Conservation (phyloP, 2,329 filamentous ascomycete genomes). For the Cladosporium sp. region DNA sequence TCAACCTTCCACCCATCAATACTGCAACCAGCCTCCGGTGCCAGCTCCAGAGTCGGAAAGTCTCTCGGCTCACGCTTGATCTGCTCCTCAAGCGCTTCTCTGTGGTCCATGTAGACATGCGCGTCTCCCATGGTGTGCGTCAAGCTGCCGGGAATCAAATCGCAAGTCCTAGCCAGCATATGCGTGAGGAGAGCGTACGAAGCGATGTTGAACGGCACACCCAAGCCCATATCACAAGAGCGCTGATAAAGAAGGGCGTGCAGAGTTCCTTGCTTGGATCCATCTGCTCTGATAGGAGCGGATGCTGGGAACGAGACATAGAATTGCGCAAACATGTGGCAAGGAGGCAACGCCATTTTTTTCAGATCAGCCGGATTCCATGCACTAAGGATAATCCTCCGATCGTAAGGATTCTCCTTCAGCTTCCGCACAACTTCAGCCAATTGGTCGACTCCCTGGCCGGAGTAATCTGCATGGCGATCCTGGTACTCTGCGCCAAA, state of each 20-base stretch:
- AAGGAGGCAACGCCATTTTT: constrained; percentile 89
- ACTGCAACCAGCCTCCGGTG: constrained; percentile 61
- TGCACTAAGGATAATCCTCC: constrained; percentile 82
- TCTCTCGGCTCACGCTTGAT: constrained; percentile 71
- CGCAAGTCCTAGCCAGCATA: constrained; percentile 86
- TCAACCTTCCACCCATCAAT: constrained; percentile 89
- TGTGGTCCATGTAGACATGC: constrained; percentile 92
- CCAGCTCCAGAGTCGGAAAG: constrained; percentile 76
- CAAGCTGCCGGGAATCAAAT: constrained; percentile 77
- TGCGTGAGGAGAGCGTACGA: constrained; percentile 90
- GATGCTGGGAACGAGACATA: constrained; percentile 70
- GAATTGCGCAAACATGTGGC: constrained; percentile 97
- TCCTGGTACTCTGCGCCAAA: constrained; percentile 90
- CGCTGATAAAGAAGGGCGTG: constrained; percentile 91
- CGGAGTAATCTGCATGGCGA: constrained; percentile 73
- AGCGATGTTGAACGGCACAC: constrained; percentile 96
- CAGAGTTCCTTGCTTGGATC: constrained; percentile 59
- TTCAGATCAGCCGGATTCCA: constrained; percentile 88
- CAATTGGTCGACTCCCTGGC: constrained; percentile 88
- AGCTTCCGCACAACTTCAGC: constrained; percentile 86
- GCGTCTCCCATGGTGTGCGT: constrained; percentile 97
- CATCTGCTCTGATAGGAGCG: constrained; percentile 25
- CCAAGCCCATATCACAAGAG: constrained; percentile 93
- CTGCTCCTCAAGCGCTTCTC: constrained; percentile 80
- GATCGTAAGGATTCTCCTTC: constrained; percentile 76